Evolutionary conservation across 495 filamentous ascomycete species (phyloP).

Genomic region (Evansstolkia leycettana): DNA sequence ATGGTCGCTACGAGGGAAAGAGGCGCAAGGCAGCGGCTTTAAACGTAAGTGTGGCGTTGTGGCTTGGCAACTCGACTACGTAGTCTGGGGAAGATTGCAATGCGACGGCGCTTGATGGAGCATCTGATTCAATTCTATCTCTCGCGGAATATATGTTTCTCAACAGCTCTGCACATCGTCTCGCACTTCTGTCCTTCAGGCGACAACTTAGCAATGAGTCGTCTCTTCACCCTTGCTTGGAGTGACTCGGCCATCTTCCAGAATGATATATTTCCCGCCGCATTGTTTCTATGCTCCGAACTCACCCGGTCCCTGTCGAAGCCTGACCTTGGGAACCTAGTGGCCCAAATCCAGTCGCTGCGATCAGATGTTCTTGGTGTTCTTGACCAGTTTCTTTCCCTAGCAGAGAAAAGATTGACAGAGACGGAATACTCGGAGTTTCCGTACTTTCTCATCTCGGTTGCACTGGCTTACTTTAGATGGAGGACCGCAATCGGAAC

Average conservation of each 20-base stretch:
- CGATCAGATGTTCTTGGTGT: background rate
- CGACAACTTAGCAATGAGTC: background rate
- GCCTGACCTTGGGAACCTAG: background rate
- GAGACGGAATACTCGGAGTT: background rate
- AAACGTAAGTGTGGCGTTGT: conserved; percentile 9
- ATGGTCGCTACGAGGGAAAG: background rate
- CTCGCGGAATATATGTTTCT: background rate
- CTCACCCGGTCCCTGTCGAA: background rate
- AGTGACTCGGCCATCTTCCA: background rate
- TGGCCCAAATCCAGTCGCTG: background rate
- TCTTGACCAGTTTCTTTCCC: background rate
- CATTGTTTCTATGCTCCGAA: background rate
- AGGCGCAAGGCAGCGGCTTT: conserved; percentile 12
- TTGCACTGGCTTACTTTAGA: background rate
- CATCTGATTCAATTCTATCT: too few relatives aligned
- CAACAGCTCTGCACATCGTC: background rate
- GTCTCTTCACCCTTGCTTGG: background rate
- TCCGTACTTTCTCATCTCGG: background rate
- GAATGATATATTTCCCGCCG: background rate
- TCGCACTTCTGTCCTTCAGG: background rate
- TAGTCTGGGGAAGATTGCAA: too few relatives aligned
- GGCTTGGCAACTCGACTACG: conserved; percentile 15
- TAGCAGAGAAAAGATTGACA: background rate
- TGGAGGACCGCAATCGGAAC: background rate
- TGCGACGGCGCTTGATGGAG: too few relatives aligned